A percentile compares a stretch with the other conserved stretches of the same genome.
These are phyloP conservation scores for Neodidymelliopsis sp. DNA, from an alignment of 2,329 filamentous ascomycete genomes.

Conservation along the genomic window DNA sequence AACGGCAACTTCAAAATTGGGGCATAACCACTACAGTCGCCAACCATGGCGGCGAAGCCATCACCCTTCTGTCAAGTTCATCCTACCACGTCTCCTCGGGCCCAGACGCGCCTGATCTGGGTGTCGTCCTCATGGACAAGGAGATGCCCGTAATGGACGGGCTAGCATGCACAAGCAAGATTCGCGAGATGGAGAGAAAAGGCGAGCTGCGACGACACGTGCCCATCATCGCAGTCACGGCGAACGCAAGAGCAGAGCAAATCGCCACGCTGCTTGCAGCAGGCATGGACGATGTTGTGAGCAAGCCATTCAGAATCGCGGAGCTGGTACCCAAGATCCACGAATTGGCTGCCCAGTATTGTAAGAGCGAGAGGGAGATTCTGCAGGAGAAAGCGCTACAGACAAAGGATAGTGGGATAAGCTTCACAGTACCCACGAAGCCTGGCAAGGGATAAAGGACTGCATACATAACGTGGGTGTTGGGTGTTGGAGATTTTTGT, in stretches of 20 bases:
- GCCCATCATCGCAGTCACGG: conserved; percentile 53
- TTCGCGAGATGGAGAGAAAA: conserved; percentile 47
- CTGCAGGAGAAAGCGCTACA: conserved; percentile 10
- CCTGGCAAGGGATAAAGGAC: not conserved
- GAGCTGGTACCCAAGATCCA: conserved; percentile 61
- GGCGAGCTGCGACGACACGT: conserved; percentile 46
- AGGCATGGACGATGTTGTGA: conserved; percentile 59
- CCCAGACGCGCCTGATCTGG: conserved; percentile 34
- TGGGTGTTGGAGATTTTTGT: not conserved
- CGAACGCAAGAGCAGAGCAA: conserved; percentile 52
- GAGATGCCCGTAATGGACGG: conserved; percentile 55
- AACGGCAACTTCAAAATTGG: conserved; percentile 58
- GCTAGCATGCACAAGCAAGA: conserved; percentile 47
- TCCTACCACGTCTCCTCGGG: conserved; percentile 51
- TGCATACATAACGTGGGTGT: no score
- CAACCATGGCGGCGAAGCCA: conserved; percentile 59
- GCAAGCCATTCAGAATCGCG: conserved; percentile 59
- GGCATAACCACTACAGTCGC: conserved; percentile 57
- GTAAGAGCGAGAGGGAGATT: conserved; percentile 3
- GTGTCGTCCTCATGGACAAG: conserved; percentile 50
- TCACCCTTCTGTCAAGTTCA: conserved; percentile 54
- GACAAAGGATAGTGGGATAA: conserved; percentile 9
- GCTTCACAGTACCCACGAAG: not conserved
- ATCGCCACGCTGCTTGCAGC: conserved; percentile 48
- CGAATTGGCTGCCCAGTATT: conserved; percentile 48